phyloP scores from a whole-genome alignment of 1,284 basidiomycete genomes.

The Entoloma clypeatum region DNA sequence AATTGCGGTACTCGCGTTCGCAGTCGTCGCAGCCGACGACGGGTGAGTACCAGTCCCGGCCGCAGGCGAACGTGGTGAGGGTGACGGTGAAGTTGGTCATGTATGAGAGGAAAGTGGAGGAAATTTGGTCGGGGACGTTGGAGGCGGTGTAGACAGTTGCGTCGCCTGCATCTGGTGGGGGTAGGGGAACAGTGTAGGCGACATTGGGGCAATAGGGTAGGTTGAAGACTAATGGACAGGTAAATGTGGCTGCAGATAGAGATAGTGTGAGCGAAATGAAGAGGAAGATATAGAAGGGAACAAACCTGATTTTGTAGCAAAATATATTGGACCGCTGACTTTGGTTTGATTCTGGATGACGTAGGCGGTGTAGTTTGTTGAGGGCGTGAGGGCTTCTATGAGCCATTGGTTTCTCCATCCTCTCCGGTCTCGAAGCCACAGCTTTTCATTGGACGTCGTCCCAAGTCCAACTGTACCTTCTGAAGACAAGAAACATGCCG shows the following conservation, averaged over 20 bases:
- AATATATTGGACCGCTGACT: conserved; percentile 60
- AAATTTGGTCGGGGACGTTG: conserved; percentile 49
- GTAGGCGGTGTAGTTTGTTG: conserved; percentile 71
- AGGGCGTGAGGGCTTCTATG: conserved; percentile 50
- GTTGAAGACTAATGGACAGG: conserved; percentile 68
- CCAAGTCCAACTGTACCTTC: conserved; percentile 33
- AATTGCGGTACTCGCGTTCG: conserved; percentile 68
- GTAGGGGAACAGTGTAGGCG: conserved; percentile 69
- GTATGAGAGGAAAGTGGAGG: conserved; percentile 49
- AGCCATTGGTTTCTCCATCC: conserved; percentile 72
- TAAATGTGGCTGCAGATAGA: conserved; percentile 51
- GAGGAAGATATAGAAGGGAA: conserved; percentile 6
- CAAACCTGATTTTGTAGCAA: conserved; percentile 68
- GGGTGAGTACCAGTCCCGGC: conserved; percentile 77
- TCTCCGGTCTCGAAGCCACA: conserved; percentile 51
- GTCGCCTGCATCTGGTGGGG: conserved; percentile 35
- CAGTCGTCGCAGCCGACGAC: conserved; percentile 76
- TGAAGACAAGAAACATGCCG: conserved; percentile 51
- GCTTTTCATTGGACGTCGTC: conserved; percentile 35
- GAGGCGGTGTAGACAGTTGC: conserved; percentile 44
- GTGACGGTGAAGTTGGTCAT: conserved; percentile 72
- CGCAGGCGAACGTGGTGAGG: conserved; percentile 72
- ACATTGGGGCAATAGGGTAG: conserved; percentile 73
- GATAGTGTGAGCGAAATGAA: conserved; percentile 4
- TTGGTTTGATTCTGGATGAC: conserved; percentile 49